Percentiles rank a stretch among this genome's conserved stretches.
phyloP scores from a whole-genome alignment of 1,284 basidiomycete species.

The Malassezia nana region DNA sequence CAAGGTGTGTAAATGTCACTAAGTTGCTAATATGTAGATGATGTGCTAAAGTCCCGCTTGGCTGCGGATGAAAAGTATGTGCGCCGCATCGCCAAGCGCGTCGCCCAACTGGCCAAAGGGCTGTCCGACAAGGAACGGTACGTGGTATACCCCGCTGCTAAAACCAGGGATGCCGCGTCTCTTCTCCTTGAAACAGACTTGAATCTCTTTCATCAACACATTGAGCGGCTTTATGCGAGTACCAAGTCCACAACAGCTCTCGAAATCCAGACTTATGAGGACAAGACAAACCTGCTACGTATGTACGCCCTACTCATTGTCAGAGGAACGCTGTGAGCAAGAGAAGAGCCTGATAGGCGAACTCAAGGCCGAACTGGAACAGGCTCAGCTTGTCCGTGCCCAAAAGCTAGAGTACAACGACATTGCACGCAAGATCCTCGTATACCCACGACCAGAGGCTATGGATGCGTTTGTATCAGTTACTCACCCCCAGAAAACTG shows the following conservation, averaged over 20 bases:
- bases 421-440: conserved; percentile 15
- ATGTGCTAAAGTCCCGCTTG: conserved; percentile 9
- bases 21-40: conserved; percentile 8
- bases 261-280: conserved; percentile 5
- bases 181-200: conserved; percentile 8
- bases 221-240: neutral
- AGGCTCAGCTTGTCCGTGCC: neutral
- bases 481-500: neutral
- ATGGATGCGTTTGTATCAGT: conserved; percentile 7
- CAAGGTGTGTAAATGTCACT: conserved; percentile 7
- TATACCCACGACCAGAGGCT: conserved; percentile 14
- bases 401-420: conserved; percentile 10
- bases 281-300: neutral
- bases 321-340: neutral
- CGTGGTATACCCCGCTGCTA: neutral
- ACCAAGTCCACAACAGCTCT: neutral
- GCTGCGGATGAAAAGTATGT: conserved; percentile 16
- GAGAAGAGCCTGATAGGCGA: neutral
- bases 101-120: neutral
- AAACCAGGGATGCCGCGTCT: neutral
- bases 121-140: conserved; percentile 3
- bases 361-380: neutral
- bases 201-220: neutral
- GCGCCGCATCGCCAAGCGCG: conserved; percentile 14
- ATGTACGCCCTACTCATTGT: neutral